Base-by-base conservation (phyloP, 1,284 basidiomycete species). In the Fomitopsis pinicola region DNA sequence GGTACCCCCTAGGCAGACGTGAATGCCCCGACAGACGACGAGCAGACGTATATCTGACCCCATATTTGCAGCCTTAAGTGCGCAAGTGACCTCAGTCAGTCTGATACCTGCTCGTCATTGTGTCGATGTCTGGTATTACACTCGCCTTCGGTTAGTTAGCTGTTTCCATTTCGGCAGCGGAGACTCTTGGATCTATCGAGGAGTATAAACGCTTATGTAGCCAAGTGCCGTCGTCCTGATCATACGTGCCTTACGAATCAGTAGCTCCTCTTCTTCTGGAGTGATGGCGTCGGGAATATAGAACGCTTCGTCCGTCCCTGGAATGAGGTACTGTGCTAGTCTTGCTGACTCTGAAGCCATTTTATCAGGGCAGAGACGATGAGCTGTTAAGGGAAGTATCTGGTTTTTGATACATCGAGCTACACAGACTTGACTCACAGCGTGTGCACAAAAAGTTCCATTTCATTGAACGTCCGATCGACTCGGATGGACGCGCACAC, bases 91-190 rank as follows among this genome's bases (percentile, higher is more conserved):
- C 58, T 17, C 59, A 36, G 38, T 38, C 7, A 44, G 54, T 33
- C 30, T 33, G 30, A 15, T 26, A 36, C 55, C 54, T 3, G 36
- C 26, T 33, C 30, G 4, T 33, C 8, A 40, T 9, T 10, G 10
- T 48, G 22, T 56, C 2, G 22, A 6, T 38, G n/a, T 19, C 52
- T 9, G n/a, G 54, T 22, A 22, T 22, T 22, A 57, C 36, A 66
- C 75, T 67, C 64, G 90, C 92, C 93, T 83, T 69, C 93, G 79
- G 65, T 93, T 93, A 5, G 85, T 82, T 19, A 95, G 80, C n/a
- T 82, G 82, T 73, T 89, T 94, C 94, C 94, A 97, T 73, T 87
- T 92, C 9, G 85, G 87, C 68, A 84, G 85, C n/a, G 92, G 91
- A 0, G 88, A 85, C 69, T 89, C 87, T 36, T 78, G 73, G 60